These are phyloP conservation scores for Xylaria sp. DNA, from an alignment of 2,329 filamentous ascomycete genomes.

Conservation along the genomic window DNA sequence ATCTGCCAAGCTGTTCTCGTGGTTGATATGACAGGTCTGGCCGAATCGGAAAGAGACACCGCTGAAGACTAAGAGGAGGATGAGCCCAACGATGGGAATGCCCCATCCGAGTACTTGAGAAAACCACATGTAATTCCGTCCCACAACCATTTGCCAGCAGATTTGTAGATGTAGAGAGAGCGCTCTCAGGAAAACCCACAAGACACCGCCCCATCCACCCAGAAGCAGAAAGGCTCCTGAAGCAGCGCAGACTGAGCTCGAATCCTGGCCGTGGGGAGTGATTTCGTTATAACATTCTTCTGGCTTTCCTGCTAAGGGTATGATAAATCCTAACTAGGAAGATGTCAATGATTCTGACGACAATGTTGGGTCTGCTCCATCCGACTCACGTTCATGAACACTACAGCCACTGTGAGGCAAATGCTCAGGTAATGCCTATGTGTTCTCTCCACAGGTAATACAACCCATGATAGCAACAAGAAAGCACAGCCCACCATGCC, in stretches of 20 bases:
- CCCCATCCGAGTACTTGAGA: slow-evolving; percentile 86
- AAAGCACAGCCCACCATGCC: slow-evolving; percentile 78
- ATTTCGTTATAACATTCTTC: slow-evolving; percentile 88
- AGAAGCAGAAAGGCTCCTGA: slow-evolving; percentile 87
- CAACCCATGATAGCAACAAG: slow-evolving; percentile 80
- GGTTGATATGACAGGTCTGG: slow-evolving; percentile 92
- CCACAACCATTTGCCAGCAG: slow-evolving; percentile 94
- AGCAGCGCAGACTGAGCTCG: slow-evolving; percentile 82
- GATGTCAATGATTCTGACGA: slow-evolving; percentile 4
- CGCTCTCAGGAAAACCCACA: slow-evolving; percentile 92
- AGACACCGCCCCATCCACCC: slow-evolving; percentile 83
- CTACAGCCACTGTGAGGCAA: slow-evolving; percentile 79
- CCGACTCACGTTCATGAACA: slow-evolving; percentile 79
- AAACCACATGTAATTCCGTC: slow-evolving; percentile 87
- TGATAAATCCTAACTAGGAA: slow-evolving; percentile 79
- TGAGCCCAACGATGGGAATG: slow-evolving; percentile 78
- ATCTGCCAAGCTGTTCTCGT: slow-evolving; percentile 80
- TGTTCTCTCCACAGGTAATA: slow-evolving; percentile 87
- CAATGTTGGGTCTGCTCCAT: background rate
- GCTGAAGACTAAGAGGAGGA: slow-evolving; percentile 81
- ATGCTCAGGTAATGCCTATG: slow-evolving; percentile 93
- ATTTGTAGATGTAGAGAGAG: slow-evolving; percentile 96
- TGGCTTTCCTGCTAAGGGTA: slow-evolving; percentile 82
- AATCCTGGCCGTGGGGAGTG: slow-evolving; percentile 92
- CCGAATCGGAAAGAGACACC: slow-evolving; percentile 96